These are phyloP conservation scores for Colletotrichum endophyticum DNA, from an alignment of 2,329 filamentous ascomycete genomes.

Conservation along the genomic window DNA sequence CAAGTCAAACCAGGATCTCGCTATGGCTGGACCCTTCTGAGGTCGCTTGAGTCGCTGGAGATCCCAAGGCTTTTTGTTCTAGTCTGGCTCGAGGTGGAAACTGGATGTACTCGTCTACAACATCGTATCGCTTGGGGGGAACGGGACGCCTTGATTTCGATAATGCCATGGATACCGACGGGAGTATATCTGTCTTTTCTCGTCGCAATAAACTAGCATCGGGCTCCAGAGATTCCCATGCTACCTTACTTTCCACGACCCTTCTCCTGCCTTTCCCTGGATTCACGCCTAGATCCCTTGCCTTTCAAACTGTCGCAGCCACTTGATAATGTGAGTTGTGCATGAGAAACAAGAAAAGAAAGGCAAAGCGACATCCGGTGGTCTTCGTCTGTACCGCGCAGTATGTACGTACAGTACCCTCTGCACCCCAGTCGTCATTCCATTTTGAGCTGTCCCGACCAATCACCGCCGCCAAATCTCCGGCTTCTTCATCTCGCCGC, in stretches of 20 bases:
- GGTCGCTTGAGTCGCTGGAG: neutral
- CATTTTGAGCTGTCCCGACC: neutral
- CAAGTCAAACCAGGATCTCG: neutral
- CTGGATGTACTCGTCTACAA: neutral
- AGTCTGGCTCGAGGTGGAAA: neutral
- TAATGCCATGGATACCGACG: neutral
- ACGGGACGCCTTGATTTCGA: neutral
- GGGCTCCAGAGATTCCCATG: neutral
- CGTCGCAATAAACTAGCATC: neutral
- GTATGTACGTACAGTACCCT: neutral
- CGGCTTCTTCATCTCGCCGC: neutral
- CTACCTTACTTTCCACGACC: neutral
- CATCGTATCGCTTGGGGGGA: neutral
- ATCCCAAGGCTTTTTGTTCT: neutral
- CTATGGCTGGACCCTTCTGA: neutral
- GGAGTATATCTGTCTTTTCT: neutral
- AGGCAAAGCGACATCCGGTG: neutral
- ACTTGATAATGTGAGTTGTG: neutral
- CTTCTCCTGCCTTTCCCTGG: neutral
- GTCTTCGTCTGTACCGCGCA: neutral
- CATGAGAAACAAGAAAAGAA: conserved; percentile 5
- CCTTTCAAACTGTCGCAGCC: neutral
- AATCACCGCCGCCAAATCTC: neutral
- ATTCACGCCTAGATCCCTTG: neutral
- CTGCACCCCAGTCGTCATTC: neutral